A percentile compares a stretch with the other conserved stretches of the same genome.
phyloP scores from a whole-genome alignment of 148 eudicot species.

The Polygonum aviculare region DNA sequence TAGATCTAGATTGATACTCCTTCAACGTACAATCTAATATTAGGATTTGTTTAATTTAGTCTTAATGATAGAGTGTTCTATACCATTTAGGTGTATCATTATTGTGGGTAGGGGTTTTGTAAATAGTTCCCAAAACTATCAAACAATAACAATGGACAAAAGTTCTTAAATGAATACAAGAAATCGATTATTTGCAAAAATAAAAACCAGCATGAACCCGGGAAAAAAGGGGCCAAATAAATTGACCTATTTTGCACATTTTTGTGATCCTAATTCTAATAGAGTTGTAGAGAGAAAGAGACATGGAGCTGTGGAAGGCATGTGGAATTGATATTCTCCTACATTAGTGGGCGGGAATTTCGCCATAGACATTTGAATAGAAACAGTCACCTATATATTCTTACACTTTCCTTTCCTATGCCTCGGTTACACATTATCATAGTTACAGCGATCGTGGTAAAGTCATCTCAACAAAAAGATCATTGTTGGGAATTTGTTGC shows the following conservation, averaged over 20 bases:
- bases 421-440: too few relatives aligned
- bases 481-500: too few relatives aligned
- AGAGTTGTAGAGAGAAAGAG: background rate
- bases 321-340: background rate
- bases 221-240: conserved; percentile 2
- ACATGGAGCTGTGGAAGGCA: background rate
- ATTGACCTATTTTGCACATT: background rate
- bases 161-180: background rate
- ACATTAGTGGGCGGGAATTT: conserved; percentile 7
- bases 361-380: conserved; percentile 7
- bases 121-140: background rate
- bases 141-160: background rate
- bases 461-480: too few relatives aligned
- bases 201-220: background rate
- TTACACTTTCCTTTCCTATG: background rate
- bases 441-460: too few relatives aligned
- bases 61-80: background rate
- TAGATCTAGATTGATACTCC: background rate
- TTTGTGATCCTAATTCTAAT: background rate
- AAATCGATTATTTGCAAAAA: background rate
- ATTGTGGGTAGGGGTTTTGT: background rate
- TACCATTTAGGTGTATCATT: background rate
- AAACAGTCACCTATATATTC: background rate
- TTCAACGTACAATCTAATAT: background rate
- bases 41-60: background rate